These are phyloP conservation scores for Trematosphaeria pertusa DNA, from an alignment of 2,329 filamentous ascomycete genomes.

Conservation along the genomic window DNA sequence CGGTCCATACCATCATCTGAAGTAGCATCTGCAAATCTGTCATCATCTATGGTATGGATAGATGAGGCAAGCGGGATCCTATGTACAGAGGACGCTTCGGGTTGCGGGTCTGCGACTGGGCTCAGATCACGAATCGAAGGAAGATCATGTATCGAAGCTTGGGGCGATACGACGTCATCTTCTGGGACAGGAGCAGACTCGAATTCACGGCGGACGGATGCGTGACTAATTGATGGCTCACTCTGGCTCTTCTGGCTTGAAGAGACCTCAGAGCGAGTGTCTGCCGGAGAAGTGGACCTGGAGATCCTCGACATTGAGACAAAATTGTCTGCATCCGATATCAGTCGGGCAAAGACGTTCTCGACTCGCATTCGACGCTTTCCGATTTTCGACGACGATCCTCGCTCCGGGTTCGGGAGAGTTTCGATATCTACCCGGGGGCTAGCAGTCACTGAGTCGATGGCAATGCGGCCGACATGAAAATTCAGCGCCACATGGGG, in stretches of 20 bases:
- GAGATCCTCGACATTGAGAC: slow-evolving; percentile 65
- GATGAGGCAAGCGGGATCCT: slow-evolving; percentile 29
- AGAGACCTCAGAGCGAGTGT: slow-evolving; percentile 53
- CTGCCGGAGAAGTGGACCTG: slow-evolving; percentile 64
- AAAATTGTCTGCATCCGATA: slow-evolving; percentile 72
- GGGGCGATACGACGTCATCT: background rate
- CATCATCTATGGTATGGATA: slow-evolving; percentile 45
- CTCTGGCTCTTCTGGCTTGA: slow-evolving; percentile 24
- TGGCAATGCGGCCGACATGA: slow-evolving; percentile 67
- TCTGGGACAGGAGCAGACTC: slow-evolving; percentile 3
- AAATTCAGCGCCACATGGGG: slow-evolving; percentile 70
- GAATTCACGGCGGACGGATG: slow-evolving; percentile 4
- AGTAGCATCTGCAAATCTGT: slow-evolving; percentile 51
- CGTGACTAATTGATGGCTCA: slow-evolving; percentile 25
- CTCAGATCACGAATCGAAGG: background rate
- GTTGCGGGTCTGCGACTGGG: slow-evolving; percentile 1
- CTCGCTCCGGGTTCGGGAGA: slow-evolving; percentile 13
- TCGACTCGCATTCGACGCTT: slow-evolving; percentile 71
- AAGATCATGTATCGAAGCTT: background rate
- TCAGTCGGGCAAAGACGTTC: slow-evolving; percentile 68
- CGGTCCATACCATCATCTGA: slow-evolving; percentile 42
- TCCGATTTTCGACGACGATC: slow-evolving; percentile 61
- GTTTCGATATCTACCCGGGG: slow-evolving; percentile 30
- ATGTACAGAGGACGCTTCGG: slow-evolving; percentile 8
- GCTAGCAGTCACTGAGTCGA: slow-evolving; percentile 65